Base-by-base conservation (phyloP, 139 green algal genomes). In the Microglena sp. region DNA sequence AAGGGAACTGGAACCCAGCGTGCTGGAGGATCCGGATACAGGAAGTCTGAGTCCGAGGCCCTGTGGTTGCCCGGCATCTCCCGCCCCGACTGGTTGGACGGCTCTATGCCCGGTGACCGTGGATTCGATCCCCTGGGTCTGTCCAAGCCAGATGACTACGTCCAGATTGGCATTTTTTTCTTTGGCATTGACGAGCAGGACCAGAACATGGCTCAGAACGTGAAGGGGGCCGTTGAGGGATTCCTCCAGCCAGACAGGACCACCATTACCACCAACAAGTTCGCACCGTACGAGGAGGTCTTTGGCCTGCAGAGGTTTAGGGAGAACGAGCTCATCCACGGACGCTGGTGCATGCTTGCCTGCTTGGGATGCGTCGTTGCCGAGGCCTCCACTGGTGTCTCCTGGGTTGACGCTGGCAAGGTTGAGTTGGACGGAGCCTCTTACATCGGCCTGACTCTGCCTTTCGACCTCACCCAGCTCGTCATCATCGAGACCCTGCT, bases 331-430 rank as follows among this genome's bases (percentile, higher is more conserved):
- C 63, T 98, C 6, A 92, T 96, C 69, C 88, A 98, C 75, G 90
- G 90, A 44, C 82, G 92, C 62, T 98, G 92, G 92, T 89, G 88
- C 31, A 98, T 98, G 92, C 86, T 98, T 28, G 92, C 83, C 32
- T 75, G 70, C 60, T 77, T 96, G 70, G 91, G 91, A 53, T 77
- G 73, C 44, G 63, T 95, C 8, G 75, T 90, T 2, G 84, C 75
- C 31, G 91, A 97, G 81, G 74, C 67, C 44, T 70, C 77, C 60
- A 93, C 89, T 11, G 89, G 89, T 60, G 81, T 93, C 35, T 82
- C 80, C 45, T 95, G 89, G 56, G 76, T 81, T 26, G 85, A 92
- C 35, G 89, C 89, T 18, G 86, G 87, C 70, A 92, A 92, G 82
- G 81, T 92, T n/a, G 85, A 92, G 80, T 73, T 92, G 70, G 85